Base-by-base conservation (phyloP, 2,329 filamentous ascomycete species). In the Fusarium begoniae region DNA sequence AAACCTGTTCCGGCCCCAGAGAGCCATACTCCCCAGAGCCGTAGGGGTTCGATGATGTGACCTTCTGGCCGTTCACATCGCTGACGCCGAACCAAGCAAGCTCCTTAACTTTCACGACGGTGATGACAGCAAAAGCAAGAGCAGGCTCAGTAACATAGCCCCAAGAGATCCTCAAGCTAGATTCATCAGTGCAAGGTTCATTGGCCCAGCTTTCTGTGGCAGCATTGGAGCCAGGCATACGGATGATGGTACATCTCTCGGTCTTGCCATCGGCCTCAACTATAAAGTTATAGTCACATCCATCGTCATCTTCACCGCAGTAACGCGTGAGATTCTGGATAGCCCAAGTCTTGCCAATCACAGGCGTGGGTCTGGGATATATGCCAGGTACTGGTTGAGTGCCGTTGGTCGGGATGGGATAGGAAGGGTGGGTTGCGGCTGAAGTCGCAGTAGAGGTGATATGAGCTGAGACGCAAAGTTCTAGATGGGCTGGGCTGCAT, bases 31-130 rank as follows among this genome's bases (percentile, higher is more conserved):
- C 3, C 45, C 72, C 69, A 1, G 73, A 75, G 11, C 72, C 73
- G 22, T 73, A 71, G 14, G 72, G 73, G n/a, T 32, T 61, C 0
- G 63, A 70, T 8, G 69, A 43, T 14, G 66, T 69, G 6, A 71
- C 72, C 26, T 70, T n/a, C 45, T 75, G 66, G 28, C 70, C 73
- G 3, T 75, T 75, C 26, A 75, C 51, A 37, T 73, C 48, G 4
- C 63, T 48, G 8, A 73, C 72, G 22, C 73, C 73, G 9, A 75
- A 75, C 73, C 73, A 75, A 14, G 73, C 73, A 24, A 75, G 60
- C 40, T 75, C 47, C 66, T 75, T 63, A n/a, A 58, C 63, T 43
- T 70, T 43, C 6, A 66, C 66, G 10, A 75, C 63, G 5, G 69
- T 75, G 5, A 75, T 7, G 13, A 75, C 73, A 61, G 72, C 69